Evolutionary conservation across 768 basidiomycete genomes (phyloP).

Genomic region (Tricholoma matsutake): DNA sequence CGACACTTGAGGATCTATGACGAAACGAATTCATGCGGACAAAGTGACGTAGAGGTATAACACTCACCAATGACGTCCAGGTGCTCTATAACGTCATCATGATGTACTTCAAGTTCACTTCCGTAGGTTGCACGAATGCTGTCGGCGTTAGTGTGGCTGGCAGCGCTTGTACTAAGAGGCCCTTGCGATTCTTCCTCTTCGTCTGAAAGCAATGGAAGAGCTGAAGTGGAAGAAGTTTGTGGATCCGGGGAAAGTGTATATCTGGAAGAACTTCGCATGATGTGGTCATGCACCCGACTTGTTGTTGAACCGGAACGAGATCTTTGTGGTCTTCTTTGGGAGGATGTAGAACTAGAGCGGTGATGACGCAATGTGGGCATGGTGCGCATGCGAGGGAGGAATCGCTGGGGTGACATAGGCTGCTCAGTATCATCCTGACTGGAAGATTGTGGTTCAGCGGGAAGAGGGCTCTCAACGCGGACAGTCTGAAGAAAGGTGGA

Average conservation of each 20-base stretch:
- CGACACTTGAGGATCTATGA: conserved; percentile 66
- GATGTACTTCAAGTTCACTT: conserved; percentile 48
- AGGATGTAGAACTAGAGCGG: background rate
- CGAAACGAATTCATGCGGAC: background rate
- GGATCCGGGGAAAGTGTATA: conserved; percentile 3
- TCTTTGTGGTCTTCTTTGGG: conserved; percentile 11
- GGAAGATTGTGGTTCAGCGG: background rate
- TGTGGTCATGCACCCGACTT: conserved; percentile 37
- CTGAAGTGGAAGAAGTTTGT: conserved; percentile 6
- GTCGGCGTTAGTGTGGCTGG: background rate
- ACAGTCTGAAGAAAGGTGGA: conserved; percentile 24
- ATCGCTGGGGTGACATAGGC: background rate
- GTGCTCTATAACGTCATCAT: conserved; percentile 81
- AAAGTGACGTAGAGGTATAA: background rate
- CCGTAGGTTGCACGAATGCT: conserved; percentile 1
- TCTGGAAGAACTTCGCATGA: conserved; percentile 18
- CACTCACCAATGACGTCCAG: conserved; percentile 71
- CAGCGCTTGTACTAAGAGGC: conserved; percentile 13
- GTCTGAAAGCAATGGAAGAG: conserved; percentile 13
- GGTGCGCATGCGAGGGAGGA: conserved; percentile 14
- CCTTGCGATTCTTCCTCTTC: conserved; percentile 27
- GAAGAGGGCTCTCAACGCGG: conserved; percentile 15
- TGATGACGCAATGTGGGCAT: conserved; percentile 15
- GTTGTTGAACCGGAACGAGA: conserved; percentile 29
- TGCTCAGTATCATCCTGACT: background rate